Base-by-base conservation (phyloP, 2,329 filamentous ascomycete genomes). In the Penicillium sp. region DNA sequence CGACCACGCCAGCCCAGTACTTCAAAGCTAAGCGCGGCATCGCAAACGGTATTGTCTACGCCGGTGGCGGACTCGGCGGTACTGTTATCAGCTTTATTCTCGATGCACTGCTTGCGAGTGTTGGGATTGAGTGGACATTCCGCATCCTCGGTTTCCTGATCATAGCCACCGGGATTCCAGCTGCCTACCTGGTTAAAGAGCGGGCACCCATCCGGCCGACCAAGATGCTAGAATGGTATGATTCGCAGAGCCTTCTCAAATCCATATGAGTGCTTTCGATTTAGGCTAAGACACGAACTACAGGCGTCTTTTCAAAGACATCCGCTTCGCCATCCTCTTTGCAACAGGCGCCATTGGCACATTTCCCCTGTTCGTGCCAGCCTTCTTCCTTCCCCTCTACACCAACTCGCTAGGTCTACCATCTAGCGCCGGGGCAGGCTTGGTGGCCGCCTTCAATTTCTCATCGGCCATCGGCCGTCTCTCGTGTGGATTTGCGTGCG, bases 381-480 rank as follows among this genome's bases (percentile, higher is more conserved):
- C 79, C 0, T 83, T 80, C 62, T 82, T 81, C 54, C 60, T 82
- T 0, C 79, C 79, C 0, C 63, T 81, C 0, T 80, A 79, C 49
- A 70, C 70, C 18, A 62, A 68, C 3, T 76, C 77, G 0, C 65
- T 83, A n/a, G 75, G 76, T 0, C 62, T 83, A 6, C 68, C 71
- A 0, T 70, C 77, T 1, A 65, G 65, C 6, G 71, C 69, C 0
- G 80, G 79, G 0, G 79, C 80, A 0, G 77, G 67, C 8, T 63
- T 83, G 0, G 69, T 83, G 0, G 80, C 80, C 0, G 78, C 72
- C 1, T 84, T 81, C 65, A 81, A 79, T 57, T 73, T 80, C 16
- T 72, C 77, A 0, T 81, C 79, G 0, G 79, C 79, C 0, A 53
- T 80, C 4, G 80, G 80, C 0, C 69, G 80, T 5, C 67, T 84